These are phyloP conservation scores for Gloeostereum incarnatum DNA, from an alignment of 768 basidiomycete species.

Conservation along the genomic window DNA sequence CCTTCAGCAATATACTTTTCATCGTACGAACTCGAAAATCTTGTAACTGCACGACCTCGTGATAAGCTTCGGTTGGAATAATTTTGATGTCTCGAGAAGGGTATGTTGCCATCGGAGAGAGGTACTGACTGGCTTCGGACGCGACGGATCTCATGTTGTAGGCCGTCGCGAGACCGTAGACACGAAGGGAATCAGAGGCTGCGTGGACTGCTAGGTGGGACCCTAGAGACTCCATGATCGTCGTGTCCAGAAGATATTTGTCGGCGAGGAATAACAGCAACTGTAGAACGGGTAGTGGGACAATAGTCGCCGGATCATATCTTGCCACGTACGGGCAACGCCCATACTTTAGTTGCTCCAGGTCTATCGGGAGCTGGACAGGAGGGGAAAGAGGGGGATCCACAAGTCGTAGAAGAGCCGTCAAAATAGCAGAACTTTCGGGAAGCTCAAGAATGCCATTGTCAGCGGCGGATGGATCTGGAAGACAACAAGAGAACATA, in stretches of 20 bases:
- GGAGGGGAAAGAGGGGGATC: constrained; percentile 46
- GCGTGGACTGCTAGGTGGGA: constrained; percentile 49
- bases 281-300: constrained; percentile 59
- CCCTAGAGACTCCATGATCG: constrained; percentile 31
- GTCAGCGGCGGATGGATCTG: constrained; percentile 22
- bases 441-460: too few species aligned
- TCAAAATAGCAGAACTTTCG: constrained; percentile 39
- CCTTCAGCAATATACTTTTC: constrained; percentile 39
- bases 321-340: constrained; percentile 20
- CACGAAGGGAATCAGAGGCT: constrained; percentile 38
- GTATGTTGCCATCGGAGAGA: constrained; percentile 52
- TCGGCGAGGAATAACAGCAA: constrained; percentile 49
- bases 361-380: constrained; percentile 14
- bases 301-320: constrained; percentile 36
- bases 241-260: constrained; percentile 51
- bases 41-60: constrained; percentile 53
- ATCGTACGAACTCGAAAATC: constrained; percentile 43
- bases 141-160: constrained; percentile 38
- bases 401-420: constrained; percentile 44
- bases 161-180: constrained; percentile 47
- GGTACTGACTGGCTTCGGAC: constrained; percentile 46
- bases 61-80: constrained; percentile 55
- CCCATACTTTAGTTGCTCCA: constrained; percentile 15
- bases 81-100: constrained; percentile 35
- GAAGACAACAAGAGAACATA: constrained; percentile 59